Conservation (phyloP, 1,284 basidiomycete species). For the Golubevia pallescens region DNA sequence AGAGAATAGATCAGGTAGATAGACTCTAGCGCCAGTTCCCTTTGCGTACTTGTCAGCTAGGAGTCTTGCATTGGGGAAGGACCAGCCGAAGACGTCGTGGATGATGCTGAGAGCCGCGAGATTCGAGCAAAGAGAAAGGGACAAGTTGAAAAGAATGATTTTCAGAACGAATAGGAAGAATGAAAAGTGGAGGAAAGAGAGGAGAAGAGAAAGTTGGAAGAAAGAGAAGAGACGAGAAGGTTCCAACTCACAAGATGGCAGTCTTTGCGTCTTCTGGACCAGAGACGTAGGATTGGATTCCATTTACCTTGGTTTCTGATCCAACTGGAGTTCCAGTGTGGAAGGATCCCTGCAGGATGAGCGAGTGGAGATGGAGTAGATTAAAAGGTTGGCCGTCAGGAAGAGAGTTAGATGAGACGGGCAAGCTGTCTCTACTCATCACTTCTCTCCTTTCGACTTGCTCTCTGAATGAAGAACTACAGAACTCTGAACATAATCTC, state of each 20-base stretch:
- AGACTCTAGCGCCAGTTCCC: slow-evolving; percentile 15
- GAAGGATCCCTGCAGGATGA: slow-evolving; percentile 12
- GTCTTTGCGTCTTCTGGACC: slow-evolving; percentile 7
- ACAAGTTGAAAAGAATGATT: slow-evolving; percentile 6
- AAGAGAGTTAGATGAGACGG: too few relatives aligned
- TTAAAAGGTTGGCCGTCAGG: too few relatives aligned
- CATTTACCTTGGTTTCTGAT: slow-evolving; percentile 12
- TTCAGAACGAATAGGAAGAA: neutral
- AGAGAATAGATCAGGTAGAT: slow-evolving; percentile 16
- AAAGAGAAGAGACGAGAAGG: too few relatives aligned
- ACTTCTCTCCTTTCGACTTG: too few relatives aligned
- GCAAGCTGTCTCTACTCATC: too few relatives aligned
- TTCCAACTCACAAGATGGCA: slow-evolving; percentile 8
- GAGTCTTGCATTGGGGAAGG: slow-evolving; percentile 12
- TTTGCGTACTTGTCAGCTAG: slow-evolving; percentile 22
- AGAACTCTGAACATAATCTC: too few relatives aligned
- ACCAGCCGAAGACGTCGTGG: slow-evolving; percentile 15
- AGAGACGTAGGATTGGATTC: slow-evolving; percentile 13
- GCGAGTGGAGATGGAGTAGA: too few relatives aligned
- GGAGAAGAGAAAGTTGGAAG: slow-evolving; percentile 1
- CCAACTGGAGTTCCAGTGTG: slow-evolving; percentile 19
- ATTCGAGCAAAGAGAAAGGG: too few relatives aligned
- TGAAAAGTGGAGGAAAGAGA: slow-evolving; percentile 4
- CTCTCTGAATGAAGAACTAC: too few relatives aligned
- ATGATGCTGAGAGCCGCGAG: too few relatives aligned